Conservation (phyloP, 768 basidiomycete species). For the Phaffia australis region DNA sequence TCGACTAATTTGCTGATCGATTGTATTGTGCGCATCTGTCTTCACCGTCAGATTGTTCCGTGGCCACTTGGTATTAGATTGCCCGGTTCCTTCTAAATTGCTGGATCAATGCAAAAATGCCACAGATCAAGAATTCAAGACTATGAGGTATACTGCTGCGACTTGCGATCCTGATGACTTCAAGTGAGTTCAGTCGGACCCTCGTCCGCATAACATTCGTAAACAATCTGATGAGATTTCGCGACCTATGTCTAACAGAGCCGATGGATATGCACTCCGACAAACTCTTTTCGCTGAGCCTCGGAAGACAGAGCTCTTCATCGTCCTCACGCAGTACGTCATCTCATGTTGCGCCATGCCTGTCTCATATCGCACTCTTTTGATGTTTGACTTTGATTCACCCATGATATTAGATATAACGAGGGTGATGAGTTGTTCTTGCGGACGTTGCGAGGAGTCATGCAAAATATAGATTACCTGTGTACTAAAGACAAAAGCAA, state of each 20-base stretch:
- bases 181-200: conserved; percentile 6
- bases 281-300: conserved; percentile 22
- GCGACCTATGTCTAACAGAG: neutral
- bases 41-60: conserved; percentile 14
- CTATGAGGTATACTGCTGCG: conserved; percentile 20
- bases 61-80: conserved; percentile 24
- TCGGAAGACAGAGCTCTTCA: conserved; percentile 26
- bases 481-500: conserved; percentile 41
- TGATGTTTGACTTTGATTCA: neutral
- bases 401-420: conserved; percentile 3
- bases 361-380: neutral
- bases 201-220: conserved; percentile 2
- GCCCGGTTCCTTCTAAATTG: conserved; percentile 18
- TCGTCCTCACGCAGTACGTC: conserved; percentile 24
- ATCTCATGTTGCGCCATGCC: neutral
- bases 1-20: conserved; percentile 34
- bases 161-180: conserved; percentile 26
- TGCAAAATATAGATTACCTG: conserved; percentile 61
- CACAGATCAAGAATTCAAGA: conserved; percentile 20
- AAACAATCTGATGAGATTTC: conserved; percentile 16
- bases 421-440: conserved; percentile 26
- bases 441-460: conserved; percentile 73
- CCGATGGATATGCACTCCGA: conserved; percentile 24
- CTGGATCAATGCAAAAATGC: conserved; percentile 10
- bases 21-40: conserved; percentile 28